Evolutionary conservation across 306 rosid species (phyloP).

Genomic region (Astragalus glycyphyllos): DNA sequence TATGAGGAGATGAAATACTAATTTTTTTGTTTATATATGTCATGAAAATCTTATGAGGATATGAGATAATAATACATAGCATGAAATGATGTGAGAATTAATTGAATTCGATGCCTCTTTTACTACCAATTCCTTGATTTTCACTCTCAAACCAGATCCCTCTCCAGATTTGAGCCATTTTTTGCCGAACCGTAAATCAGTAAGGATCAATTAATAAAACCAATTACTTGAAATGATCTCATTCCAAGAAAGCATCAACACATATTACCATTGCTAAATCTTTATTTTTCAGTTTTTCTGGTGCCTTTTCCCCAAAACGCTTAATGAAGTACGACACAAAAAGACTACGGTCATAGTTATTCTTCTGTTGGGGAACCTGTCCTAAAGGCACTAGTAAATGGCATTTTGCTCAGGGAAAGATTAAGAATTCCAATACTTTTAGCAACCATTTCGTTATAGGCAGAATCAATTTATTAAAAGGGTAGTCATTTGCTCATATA

Average conservation of each 20-base stretch:
- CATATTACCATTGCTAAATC: conserved; percentile 69
- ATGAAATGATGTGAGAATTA: too few relatives aligned
- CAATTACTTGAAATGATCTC: conserved; percentile 5
- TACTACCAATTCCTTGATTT: conserved; percentile 63
- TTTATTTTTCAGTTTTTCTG: conserved; percentile 69
- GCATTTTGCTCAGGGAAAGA: not conserved
- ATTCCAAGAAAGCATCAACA: not conserved
- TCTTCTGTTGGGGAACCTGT: conserved; percentile 98
- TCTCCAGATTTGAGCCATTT: conserved; percentile 89
- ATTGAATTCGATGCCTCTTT: conserved; percentile 56
- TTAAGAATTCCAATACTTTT: conserved; percentile 17
- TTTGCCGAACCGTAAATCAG: conserved; percentile 68
- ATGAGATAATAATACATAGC: too few relatives aligned
- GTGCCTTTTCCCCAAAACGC: conserved; percentile 85
- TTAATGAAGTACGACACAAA: conserved; percentile 86
- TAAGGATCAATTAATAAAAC: conserved; percentile 32
- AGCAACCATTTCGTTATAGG: conserved; percentile 2
- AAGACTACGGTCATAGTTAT: conserved; percentile 91
- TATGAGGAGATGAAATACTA: too few relatives aligned
- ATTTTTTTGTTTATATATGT: too few relatives aligned
- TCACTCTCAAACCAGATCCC: conserved; percentile 83
- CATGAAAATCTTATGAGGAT: too few relatives aligned
- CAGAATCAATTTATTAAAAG: conserved; percentile 18
- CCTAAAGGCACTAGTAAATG: conserved; percentile 30
- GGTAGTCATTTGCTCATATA: not conserved